phyloP scores from a whole-genome alignment of 1,139 yeast species.

The Williopsis jadinii region DNA sequence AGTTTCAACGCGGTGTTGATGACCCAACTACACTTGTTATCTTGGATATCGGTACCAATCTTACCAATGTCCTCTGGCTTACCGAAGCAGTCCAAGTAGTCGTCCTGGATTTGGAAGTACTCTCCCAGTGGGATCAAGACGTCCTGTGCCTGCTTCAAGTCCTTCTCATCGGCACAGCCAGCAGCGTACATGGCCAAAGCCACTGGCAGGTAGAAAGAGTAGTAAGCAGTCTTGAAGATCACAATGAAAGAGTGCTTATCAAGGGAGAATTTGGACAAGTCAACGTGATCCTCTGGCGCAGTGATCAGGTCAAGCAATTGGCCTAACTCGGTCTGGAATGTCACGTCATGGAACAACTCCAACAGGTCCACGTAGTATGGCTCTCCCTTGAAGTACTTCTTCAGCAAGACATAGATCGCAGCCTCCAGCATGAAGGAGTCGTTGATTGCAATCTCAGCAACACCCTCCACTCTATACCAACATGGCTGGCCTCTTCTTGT shows the following conservation, averaged over 20 bases:
- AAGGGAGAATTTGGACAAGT: constrained; percentile 78
- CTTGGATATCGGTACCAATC: constrained; percentile 97
- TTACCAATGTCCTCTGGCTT: constrained; percentile 97
- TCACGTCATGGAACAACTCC: constrained; percentile 89
- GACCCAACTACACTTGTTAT: constrained; percentile 98
- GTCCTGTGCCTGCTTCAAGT: constrained; percentile 82
- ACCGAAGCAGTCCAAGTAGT: constrained; percentile 94
- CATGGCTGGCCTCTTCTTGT: constrained; percentile 99
- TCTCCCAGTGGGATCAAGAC: constrained; percentile 93
- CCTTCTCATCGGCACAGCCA: constrained; percentile 63
- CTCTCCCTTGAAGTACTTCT: constrained; percentile 80
- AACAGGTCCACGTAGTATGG: constrained; percentile 81
- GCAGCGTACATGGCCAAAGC: constrained; percentile 94
- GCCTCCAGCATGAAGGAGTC: constrained; percentile 97
- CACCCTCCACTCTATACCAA: constrained; percentile 82
- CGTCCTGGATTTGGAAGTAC: constrained; percentile 98
- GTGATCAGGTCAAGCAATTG: constrained; percentile 93
- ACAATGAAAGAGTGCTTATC: constrained; percentile 93
- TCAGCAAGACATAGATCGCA: constrained; percentile 82
- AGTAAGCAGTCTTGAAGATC: constrained; percentile 94
- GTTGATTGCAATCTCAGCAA: constrained; percentile 90
- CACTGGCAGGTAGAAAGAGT: constrained; percentile 95
- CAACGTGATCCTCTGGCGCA: constrained; percentile 94
- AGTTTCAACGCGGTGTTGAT: constrained; percentile 85
- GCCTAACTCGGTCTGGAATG: constrained; percentile 97